A percentile compares a stretch with the other conserved stretches of the same genome.
phyloP scores from a whole-genome alignment of 2,329 filamentous ascomycete genomes.

The Allantophomopsis cytisporea region DNA sequence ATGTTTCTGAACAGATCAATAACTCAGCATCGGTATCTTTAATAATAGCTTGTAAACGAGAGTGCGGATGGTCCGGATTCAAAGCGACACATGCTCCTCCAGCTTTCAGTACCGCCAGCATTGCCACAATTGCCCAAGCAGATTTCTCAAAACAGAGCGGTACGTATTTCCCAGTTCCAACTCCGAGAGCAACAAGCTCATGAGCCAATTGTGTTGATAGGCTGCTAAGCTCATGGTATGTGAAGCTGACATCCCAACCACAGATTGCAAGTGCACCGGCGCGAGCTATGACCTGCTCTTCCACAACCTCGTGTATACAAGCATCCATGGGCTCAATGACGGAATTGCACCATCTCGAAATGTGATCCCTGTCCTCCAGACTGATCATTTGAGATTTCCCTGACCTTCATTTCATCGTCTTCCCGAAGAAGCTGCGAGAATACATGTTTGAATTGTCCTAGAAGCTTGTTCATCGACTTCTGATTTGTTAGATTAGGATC shows the following conservation, averaged over 20 bases:
- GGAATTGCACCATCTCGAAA: slow-evolving; percentile 1
- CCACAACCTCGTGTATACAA: slow-evolving; percentile 2
- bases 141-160: slow-evolving; percentile 13
- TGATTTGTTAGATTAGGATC: no score
- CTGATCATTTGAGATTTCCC: background rate
- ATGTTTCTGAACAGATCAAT: no score
- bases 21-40: background rate
- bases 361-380: background rate
- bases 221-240: slow-evolving; percentile 7
- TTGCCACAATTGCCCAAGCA: slow-evolving; percentile 8
- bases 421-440: no score
- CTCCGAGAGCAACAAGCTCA: slow-evolving; percentile 2
- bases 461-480: no score
- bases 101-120: slow-evolving; percentile 14
- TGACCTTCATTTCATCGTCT: background rate
- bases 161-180: slow-evolving; percentile 3
- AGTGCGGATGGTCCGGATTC: slow-evolving; percentile 6
- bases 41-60: slow-evolving; percentile 3
- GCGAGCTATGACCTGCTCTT: slow-evolving; percentile 1
- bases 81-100: slow-evolving; percentile 16
- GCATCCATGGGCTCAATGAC: slow-evolving; percentile 2
- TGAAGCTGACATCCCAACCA: slow-evolving; percentile 8
- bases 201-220: slow-evolving; percentile 3
- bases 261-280: slow-evolving; percentile 6
- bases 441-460: no score